phyloP scores from a whole-genome alignment of 441 rosid species.

The Eruca vesicaria region DNA sequence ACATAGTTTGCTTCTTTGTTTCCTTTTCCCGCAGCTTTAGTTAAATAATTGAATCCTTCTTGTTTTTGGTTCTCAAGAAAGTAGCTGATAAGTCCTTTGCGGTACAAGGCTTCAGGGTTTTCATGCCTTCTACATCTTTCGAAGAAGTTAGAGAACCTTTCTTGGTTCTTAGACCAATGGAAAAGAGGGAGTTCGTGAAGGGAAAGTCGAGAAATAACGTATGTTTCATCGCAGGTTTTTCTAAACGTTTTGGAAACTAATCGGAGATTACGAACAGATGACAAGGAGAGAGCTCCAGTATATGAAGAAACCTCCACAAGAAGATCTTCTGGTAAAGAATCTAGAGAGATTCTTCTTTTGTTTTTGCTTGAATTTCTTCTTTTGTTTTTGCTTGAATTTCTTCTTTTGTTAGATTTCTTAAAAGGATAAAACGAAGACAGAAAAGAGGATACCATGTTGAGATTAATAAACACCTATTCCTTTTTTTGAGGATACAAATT shows the following conservation, averaged over 20 bases:
- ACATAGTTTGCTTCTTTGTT: slow-evolving; percentile 19
- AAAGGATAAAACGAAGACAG: background rate
- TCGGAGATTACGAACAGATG: slow-evolving; percentile 7
- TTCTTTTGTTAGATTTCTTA: background rate
- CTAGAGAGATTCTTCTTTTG: background rate
- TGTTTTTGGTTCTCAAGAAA: background rate
- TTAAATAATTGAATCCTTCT: background rate
- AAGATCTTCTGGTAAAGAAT: slow-evolving; percentile 19
- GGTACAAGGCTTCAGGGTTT: slow-evolving; percentile 18
- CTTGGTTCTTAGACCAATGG: background rate
- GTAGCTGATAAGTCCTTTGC: slow-evolving; percentile 3
- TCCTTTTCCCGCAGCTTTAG: slow-evolving; percentile 9
- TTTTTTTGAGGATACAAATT: background rate
- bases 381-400: background rate
- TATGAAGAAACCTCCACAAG: slow-evolving; percentile 23
- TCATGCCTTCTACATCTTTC: background rate
- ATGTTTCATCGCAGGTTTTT: slow-evolving; percentile 4
- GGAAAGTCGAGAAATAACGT: slow-evolving; percentile 12
- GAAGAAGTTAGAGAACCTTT: background rate
- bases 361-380: no score
- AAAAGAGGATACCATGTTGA: slow-evolving; percentile 5
- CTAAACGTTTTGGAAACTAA: slow-evolving; percentile 23
- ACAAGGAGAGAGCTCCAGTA: slow-evolving; percentile 15
- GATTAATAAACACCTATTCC: background rate
- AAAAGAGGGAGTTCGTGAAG: background rate